A percentile compares a stretch with the other conserved stretches of the same genome.
Evolutionary conservation across 768 basidiomycete species (phyloP).

Genomic region (Tricholoma sp.): DNA sequence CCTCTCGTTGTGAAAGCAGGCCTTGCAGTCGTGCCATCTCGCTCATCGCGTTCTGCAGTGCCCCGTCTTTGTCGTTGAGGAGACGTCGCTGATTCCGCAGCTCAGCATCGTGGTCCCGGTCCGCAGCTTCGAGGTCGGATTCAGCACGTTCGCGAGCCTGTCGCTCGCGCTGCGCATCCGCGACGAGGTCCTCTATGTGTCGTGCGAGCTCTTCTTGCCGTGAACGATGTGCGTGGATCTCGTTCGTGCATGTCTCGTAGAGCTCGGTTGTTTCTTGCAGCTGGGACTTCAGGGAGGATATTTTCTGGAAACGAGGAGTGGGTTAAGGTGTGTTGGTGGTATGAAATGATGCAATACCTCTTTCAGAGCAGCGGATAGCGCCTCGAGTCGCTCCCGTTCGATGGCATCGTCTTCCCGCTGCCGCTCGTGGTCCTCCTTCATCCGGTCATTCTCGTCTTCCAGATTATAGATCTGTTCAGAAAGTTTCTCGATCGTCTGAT

Average conservation of each 20-base stretch:
- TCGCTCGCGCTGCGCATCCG: conserved; percentile 55
- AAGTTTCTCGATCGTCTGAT: conserved; percentile 74
- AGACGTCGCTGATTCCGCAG: conserved; percentile 55
- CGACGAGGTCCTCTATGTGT: conserved; percentile 69
- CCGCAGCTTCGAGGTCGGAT: conserved; percentile 49
- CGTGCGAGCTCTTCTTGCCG: conserved; percentile 75
- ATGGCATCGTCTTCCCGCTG: conserved; percentile 66
- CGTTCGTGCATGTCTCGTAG: conserved; percentile 59
- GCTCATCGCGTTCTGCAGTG: conserved; percentile 56
- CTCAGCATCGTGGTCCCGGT: conserved; percentile 60
- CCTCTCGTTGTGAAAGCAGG: conserved; percentile 65
- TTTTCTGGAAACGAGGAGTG: conserved; percentile 48
- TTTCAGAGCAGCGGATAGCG: conserved; percentile 68
- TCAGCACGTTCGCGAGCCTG: conserved; percentile 50
- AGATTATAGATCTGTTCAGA: conserved; percentile 77
- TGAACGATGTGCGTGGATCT: conserved; percentile 61
- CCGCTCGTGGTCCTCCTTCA: conserved; percentile 66
- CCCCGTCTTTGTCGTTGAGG: conserved; percentile 66
- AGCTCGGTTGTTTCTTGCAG: conserved; percentile 60
- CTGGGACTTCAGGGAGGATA: conserved; percentile 54
- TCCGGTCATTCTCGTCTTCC: conserved; percentile 80
- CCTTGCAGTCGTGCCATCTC: conserved; percentile 61
- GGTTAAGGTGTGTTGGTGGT: neutral
- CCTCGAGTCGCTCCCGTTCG: conserved; percentile 67
- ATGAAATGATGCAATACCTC: conserved; percentile 45